A percentile compares a stretch with the other conserved stretches of the same genome.
phyloP scores from a whole-genome alignment of 2,329 filamentous ascomycete species.

The Exutisphaerella laricina region DNA sequence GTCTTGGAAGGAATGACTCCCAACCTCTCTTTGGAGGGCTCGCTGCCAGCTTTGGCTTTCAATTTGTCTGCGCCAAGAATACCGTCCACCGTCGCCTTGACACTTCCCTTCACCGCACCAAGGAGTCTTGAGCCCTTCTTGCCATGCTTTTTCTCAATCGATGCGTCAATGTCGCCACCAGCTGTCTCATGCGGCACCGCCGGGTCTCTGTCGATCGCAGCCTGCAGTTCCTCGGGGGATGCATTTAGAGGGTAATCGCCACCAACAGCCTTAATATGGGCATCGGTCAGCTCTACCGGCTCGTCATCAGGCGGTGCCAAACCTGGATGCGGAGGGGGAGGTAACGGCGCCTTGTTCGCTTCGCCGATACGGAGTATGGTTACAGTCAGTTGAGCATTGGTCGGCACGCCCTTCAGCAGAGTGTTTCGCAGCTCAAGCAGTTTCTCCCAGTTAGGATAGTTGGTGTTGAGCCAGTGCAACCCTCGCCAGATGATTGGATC shows the following conservation, averaged over 20 bases:
- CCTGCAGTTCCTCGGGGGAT: conserved; percentile 59
- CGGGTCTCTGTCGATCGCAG: conserved; percentile 49
- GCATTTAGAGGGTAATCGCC: conserved; percentile 56
- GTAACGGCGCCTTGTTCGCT: conserved; percentile 71
- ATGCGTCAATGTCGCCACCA: conserved; percentile 49
- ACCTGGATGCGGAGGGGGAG: conserved; percentile 49
- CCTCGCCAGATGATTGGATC: conserved; percentile 64
- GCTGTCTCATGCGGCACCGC: conserved; percentile 45
- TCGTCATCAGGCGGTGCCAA: conserved; percentile 44
- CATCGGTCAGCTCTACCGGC: conserved; percentile 46
- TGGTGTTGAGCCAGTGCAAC: conserved; percentile 54
- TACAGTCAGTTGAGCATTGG: conserved; percentile 76
- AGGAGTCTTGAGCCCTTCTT: conserved; percentile 50
- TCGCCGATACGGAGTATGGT: conserved; percentile 78
- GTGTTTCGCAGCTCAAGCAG: conserved; percentile 69
- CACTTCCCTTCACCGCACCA: conserved; percentile 61
- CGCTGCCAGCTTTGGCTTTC: conserved; percentile 58
- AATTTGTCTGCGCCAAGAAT: conserved; percentile 65
- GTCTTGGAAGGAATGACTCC: conserved; percentile 56
- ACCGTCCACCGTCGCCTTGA: conserved; percentile 67
- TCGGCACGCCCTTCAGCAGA: conserved; percentile 73
- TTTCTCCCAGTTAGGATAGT: conserved; percentile 67
- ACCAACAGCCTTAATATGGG: conserved; percentile 48
- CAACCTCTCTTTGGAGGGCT: conserved; percentile 62
- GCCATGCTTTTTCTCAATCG: conserved; percentile 45